Base-by-base conservation (phyloP, 352 stramenopile species). In the Phytophthora sp. region DNA sequence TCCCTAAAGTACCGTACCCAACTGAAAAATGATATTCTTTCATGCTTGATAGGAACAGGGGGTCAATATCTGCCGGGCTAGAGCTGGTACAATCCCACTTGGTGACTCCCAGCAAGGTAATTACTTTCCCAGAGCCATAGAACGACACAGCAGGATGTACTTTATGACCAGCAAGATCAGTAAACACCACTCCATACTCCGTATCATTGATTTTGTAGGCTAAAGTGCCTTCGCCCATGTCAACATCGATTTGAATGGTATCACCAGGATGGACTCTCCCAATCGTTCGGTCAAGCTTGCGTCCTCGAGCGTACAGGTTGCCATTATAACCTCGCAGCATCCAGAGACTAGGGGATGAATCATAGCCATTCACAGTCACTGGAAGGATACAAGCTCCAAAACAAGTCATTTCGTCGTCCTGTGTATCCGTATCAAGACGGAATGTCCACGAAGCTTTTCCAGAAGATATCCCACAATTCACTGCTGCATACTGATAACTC, bases 291-390 rank as follows among this genome's bases (percentile, higher is more conserved):
- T 66, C 92, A 35, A 98, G 59, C 52, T 97, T 96, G 61, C 94
- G 84, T 3, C 91, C 91, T 27, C 90, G 88, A 15, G 88, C 87
- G 50, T 98, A 98, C 26, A 98, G 58, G 44, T 96, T 95, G 21
- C 91, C 91, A 38, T 97, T 98, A 72, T 98, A 98, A 7, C 90
- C 88, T 44, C 91, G 80, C 2, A 96, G 63, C 91, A 98, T 98
- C 91, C 91, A 98, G 29, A 98, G 63, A 67, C 81, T 96, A 8
- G 89, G 86, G 21, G 89, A 97, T 13, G 90, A 96, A 55, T 97
- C 93, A 51, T 98, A 98, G 29, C 89, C 90, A 27, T 86, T 94
- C 1, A 94, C 87, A 24, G 83, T 91, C 41, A 97, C 85, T 47
- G 90, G 91, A 24, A 97, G 74, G 44, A 94, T 94, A 6, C 90